Percentiles rank a stretch among this genome's conserved stretches.
phyloP scores from a whole-genome alignment of 208 protist genomes.

The Trypanosoma brucei region DNA sequence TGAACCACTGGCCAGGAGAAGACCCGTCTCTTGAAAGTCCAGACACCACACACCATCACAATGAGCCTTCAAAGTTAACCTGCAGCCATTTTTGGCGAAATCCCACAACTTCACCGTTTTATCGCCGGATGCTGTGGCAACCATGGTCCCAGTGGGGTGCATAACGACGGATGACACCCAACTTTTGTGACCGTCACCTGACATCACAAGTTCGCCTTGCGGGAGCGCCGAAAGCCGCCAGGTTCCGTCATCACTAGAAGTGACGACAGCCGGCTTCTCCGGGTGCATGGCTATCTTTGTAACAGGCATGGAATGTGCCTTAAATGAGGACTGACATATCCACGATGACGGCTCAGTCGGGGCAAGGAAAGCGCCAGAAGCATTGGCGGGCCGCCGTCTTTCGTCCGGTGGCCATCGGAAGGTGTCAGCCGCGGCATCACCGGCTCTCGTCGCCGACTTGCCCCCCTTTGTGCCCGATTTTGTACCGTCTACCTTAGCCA shows the following conservation, averaged over 20 bases:
- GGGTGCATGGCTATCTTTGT: conserved; percentile 90
- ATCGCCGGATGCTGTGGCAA: conserved; percentile 94
- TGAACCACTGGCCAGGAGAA: conserved; percentile 87
- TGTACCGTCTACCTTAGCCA: background rate
- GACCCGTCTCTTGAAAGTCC: conserved; percentile 92
- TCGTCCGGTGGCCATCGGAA: conserved; percentile 76
- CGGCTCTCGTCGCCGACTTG: conserved; percentile 2
- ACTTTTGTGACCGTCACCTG: conserved; percentile 92
- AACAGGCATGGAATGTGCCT: conserved; percentile 85
- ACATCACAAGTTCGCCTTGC: conserved; percentile 91
- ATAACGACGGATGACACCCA: conserved; percentile 89
- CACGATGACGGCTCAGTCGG: conserved; percentile 38
- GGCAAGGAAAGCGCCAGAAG: background rate
- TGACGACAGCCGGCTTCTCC: conserved; percentile 92
- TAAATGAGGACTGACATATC: conserved; percentile 63
- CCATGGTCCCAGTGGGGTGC: conserved; percentile 89
- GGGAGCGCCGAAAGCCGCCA: conserved; percentile 94
- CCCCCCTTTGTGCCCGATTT: conserved; percentile 17
- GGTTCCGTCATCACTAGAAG: conserved; percentile 92
- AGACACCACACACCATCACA: conserved; percentile 93
- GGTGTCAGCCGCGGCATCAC: conserved; percentile 8
- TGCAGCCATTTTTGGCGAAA: conserved; percentile 86
- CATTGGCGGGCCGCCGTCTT: conserved; percentile 18
- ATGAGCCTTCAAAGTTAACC: conserved; percentile 88
- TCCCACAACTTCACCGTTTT: conserved; percentile 97